A percentile compares a stretch with the other conserved stretches of the same genome.
Evolutionary conservation across 1,284 basidiomycete genomes (phyloP).

Genomic region (Papiliotrema nemorosa): DNA sequence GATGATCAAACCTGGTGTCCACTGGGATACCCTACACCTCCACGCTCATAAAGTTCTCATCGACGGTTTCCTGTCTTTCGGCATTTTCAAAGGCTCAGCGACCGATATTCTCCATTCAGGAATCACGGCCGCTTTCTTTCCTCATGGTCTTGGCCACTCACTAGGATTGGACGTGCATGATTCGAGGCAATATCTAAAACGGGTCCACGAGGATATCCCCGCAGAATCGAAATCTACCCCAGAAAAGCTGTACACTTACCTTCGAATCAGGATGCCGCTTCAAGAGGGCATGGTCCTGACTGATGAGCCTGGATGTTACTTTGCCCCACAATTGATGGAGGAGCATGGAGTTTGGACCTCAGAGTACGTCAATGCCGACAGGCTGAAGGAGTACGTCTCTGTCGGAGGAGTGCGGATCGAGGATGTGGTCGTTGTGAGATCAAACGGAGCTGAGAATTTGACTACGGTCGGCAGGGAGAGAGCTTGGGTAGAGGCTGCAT

Average conservation of each 20-base stretch:
- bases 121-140: slow-evolving; percentile 78
- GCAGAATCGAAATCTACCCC: slow-evolving; percentile 51
- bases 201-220: slow-evolving; percentile 29
- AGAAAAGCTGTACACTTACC: slow-evolving; percentile 65
- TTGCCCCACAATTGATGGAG: slow-evolving; percentile 70
- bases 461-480: slow-evolving; percentile 75
- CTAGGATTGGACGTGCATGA: slow-evolving; percentile 84
- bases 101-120: slow-evolving; percentile 71
- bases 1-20: slow-evolving; percentile 64
- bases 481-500: slow-evolving; percentile 71
- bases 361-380: slow-evolving; percentile 65
- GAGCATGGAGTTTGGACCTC: slow-evolving; percentile 58
- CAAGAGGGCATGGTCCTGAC: slow-evolving; percentile 73
- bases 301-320: slow-evolving; percentile 83
- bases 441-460: slow-evolving; percentile 66
- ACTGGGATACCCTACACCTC: slow-evolving; percentile 82
- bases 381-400: slow-evolving; percentile 66
- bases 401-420: slow-evolving; percentile 88
- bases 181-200: slow-evolving; percentile 41
- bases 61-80: slow-evolving; percentile 72
- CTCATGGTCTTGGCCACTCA: slow-evolving; percentile 82
- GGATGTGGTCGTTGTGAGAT: slow-evolving; percentile 74
- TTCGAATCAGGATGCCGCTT: slow-evolving; percentile 69
- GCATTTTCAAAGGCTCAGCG: slow-evolving; percentile 66
- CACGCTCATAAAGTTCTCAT: slow-evolving; percentile 74